Evolutionary conservation across 2,329 filamentous ascomycete genomes (phyloP).

Genomic region (Nemania sp.): DNA sequence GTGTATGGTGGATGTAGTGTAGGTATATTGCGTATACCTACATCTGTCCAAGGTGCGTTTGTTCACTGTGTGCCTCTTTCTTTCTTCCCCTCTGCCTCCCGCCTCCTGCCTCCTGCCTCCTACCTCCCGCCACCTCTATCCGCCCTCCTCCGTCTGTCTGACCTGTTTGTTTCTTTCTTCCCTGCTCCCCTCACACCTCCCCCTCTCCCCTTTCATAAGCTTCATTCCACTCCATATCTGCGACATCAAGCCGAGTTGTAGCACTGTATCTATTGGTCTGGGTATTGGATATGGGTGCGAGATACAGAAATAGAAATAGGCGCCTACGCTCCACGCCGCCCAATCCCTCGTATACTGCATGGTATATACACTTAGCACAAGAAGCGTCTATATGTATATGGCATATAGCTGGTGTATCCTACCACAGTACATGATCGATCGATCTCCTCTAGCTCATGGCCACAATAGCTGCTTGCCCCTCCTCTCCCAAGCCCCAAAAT

Average conservation of each 20-base stretch:
- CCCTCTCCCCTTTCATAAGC: background rate
- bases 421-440: constrained; percentile 6
- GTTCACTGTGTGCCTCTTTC: background rate
- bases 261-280: background rate
- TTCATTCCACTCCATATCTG: background rate
- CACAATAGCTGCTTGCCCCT: constrained; percentile 12
- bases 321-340: background rate
- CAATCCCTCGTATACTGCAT: background rate
- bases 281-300: background rate
- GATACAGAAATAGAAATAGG: background rate
- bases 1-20: background rate
- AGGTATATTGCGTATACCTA: too few relatives aligned
- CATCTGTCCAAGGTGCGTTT: constrained; percentile 25
- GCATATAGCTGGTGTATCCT: background rate
- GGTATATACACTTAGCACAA: background rate
- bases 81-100: background rate
- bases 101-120: background rate
- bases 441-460: background rate
- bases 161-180: too few relatives aligned
- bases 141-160: constrained; percentile 19
- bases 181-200: constrained; percentile 11
- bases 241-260: background rate
- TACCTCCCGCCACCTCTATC: background rate
- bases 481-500: background rate
- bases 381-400: background rate